Conservation (phyloP, 306 rosid genomes). For the Potentilla sterilis region DNA sequence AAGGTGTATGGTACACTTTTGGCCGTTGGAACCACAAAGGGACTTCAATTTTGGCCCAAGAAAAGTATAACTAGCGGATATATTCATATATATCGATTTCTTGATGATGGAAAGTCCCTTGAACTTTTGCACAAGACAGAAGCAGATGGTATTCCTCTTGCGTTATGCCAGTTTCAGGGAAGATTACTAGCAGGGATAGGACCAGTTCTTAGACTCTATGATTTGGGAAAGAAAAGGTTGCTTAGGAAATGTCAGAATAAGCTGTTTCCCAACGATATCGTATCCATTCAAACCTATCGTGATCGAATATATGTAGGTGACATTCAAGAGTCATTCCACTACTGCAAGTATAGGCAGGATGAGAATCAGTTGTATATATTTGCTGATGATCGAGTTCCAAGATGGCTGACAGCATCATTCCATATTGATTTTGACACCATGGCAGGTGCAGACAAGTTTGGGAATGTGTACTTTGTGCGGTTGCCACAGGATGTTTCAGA, state of each 20-base stretch:
- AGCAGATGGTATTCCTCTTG: slow-evolving; percentile 95
- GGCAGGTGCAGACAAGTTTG: slow-evolving; percentile 99
- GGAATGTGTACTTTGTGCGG: slow-evolving; percentile 85
- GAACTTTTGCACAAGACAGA: slow-evolving; percentile 94
- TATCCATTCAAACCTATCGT: slow-evolving; percentile 82
- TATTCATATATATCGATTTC: slow-evolving; percentile 87
- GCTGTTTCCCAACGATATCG: slow-evolving; percentile 78
- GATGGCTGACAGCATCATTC: slow-evolving; percentile 94
- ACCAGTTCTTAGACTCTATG: slow-evolving; percentile 78
- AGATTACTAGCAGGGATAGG: slow-evolving; percentile 96
- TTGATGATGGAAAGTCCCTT: slow-evolving; percentile 88
- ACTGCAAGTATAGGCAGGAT: slow-evolving; percentile 94
- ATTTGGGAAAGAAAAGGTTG: slow-evolving; percentile 83
- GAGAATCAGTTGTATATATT: slow-evolving; percentile 94
- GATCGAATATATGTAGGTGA: slow-evolving; percentile 95
- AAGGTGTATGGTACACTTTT: slow-evolving; percentile 72
- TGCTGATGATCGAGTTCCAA: slow-evolving; percentile 93
- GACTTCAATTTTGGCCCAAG: slow-evolving; percentile 84
- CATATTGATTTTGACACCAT: slow-evolving; percentile 96
- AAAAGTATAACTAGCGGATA: slow-evolving; percentile 62
- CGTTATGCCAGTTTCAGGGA: slow-evolving; percentile 93
- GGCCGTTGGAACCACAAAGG: slow-evolving; percentile 97
- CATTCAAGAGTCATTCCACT: slow-evolving; percentile 96
- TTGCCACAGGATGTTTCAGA: slow-evolving; percentile 90
- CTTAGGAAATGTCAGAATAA: slow-evolving; percentile 94